Evolutionary conservation across 371 early-diverging fungal species (phyloP).

Genomic region (Smittium mucronatum): DNA sequence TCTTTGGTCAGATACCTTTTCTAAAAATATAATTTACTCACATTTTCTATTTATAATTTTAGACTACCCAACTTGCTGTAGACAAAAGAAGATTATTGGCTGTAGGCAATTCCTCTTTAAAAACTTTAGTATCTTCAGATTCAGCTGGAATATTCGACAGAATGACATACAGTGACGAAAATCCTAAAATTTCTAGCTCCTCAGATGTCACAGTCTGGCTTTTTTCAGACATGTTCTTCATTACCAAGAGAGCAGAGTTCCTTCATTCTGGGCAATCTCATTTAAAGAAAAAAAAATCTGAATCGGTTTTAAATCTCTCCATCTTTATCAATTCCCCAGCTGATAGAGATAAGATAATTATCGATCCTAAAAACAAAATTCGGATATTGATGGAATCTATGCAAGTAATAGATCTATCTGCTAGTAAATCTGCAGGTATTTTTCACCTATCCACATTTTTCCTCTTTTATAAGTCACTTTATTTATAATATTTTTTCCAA

Average conservation of each 20-base stretch:
- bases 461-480: not conserved
- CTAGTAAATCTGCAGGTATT: not conserved
- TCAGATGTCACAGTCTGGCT: conserved; percentile 8
- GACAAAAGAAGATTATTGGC: conserved; percentile 1
- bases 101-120: conserved; percentile 7
- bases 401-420: not conserved
- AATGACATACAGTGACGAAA: not conserved
- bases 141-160: not conserved
- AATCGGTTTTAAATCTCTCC: not conserved
- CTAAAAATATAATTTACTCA: not conserved
- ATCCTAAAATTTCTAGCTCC: conserved; percentile 3
- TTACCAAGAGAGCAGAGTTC: not conserved
- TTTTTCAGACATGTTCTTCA: conserved; percentile 6
- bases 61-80: not conserved
- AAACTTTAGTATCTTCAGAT: not conserved
- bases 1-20: not conserved
- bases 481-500: not conserved
- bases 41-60: not conserved
- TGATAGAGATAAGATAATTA: not conserved
- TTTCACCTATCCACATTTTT: not conserved
- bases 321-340: not conserved
- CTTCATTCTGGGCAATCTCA: not conserved
- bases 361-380: not conserved
- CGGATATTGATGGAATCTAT: not conserved
- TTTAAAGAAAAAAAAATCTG: not conserved